Base-by-base conservation (phyloP, 2,329 filamentous ascomycete genomes). In the Parastagonospora avenae region DNA sequence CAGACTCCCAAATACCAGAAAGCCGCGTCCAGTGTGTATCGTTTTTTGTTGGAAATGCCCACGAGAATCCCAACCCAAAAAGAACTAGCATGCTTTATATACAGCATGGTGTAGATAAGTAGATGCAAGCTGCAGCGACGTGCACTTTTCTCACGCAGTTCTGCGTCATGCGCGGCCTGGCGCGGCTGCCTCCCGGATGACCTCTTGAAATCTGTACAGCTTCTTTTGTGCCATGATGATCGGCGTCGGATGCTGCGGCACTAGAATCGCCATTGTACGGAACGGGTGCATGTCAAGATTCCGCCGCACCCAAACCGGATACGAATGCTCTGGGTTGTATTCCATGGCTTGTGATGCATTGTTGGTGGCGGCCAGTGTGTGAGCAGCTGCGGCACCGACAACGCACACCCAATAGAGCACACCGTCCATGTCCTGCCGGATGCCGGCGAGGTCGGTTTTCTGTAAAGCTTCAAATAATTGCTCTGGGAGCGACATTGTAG, bases 351-450 rank as follows among this genome's bases (percentile, higher is more conserved):
- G 50, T 27, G 39, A 59, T 59, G 29, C 60, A 10, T 14, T 15
- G 35, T 16, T 49, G 16, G 59, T 44, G 3, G 55, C 33, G 2
- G 42, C 36, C 15, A 56, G 50, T 7, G 53, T 55, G 7, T 68
- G 60, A 33, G 67, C 60, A 14, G 69, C 70, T 9, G 66, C 69
- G 4, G 64, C 63, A 15, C 68, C 72, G 10, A 73, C 65, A 2
- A 58, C 46, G 14, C 61, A 55, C 10, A 69, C 62, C 70, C 69
- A 74, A 51, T 72, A 72, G 14, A 72, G 59, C 4, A 71, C 65
- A 6, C 70, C 71, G 12, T 62, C 55, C 66, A 74, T 67, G 39
- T 66, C 53, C 38, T 57, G 54, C 71, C 72, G 72, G 4, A 70
- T 15, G n/a, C 66, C 59, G 7, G 46, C 52, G 4, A 54, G 59